Evolutionary conservation across 2,329 filamentous ascomycete species (phyloP).

Genomic region (Pseudogymnoascus sp.): DNA sequence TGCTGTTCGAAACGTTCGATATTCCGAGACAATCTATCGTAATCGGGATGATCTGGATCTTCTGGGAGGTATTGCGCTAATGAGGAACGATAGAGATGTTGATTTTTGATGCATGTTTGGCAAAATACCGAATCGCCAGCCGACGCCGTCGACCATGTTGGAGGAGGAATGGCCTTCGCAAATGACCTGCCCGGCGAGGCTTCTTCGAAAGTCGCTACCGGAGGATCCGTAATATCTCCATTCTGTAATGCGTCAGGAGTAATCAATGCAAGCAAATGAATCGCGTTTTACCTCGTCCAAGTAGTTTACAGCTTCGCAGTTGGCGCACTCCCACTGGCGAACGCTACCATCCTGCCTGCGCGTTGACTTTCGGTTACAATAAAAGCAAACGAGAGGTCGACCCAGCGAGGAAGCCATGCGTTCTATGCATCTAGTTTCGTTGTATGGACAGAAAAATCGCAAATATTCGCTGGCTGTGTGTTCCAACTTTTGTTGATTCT

Average conservation of each 20-base stretch:
- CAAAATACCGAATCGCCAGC: conserved; percentile 52
- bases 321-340: conserved; percentile 64
- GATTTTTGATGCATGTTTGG: conserved; percentile 78
- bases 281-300: conserved; percentile 65
- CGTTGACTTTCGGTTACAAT: conserved; percentile 66
- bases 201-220: conserved; percentile 51
- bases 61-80: conserved; percentile 76
- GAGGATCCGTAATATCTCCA: conserved; percentile 85
- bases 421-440: conserved; percentile 8
- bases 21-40: conserved; percentile 39
- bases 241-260: conserved; percentile 45
- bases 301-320: conserved; percentile 83
- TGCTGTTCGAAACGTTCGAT: conserved; percentile 66
- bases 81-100: conserved; percentile 69
- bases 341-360: conserved; percentile 52
- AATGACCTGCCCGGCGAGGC: conserved; percentile 41
- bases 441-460: neutral
- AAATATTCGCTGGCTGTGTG: neutral
- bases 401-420: conserved; percentile 15
- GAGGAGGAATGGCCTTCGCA: conserved; percentile 38
- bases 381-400: conserved; percentile 65
- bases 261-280: neutral
- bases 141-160: conserved; percentile 29
- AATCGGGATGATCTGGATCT: conserved; percentile 60
- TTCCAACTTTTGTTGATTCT: conserved; percentile 5